Evolutionary conservation across 176 grass and related monocot species (phyloP), one percentile per base, ranked within the genome.

Genomic region (Carex scoparia): DNA sequence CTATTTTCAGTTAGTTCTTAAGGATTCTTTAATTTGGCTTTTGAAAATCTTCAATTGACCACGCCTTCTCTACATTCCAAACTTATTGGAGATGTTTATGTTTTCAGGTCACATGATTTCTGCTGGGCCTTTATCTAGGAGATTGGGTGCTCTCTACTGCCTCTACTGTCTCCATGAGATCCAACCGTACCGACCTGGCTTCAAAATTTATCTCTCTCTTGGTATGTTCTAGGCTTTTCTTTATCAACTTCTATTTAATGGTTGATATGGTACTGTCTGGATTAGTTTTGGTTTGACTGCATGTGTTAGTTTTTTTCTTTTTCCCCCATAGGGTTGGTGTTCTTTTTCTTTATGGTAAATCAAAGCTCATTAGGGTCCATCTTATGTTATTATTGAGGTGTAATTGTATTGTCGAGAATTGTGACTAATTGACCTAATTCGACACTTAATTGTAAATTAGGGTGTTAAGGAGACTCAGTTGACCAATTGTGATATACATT

Each of bases 151-250:
- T 14, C 86, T 98, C 27, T 98, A 98, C 86, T 95, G 93, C 80
- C 93, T 98, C 61, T 94, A 98, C 65, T 98, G 93, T 87, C 89
- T 98, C 54, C 90, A 98, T 59, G 89, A 95, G 85, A 91, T 82
- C 65, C 93, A 98, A 87, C 95, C 95, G n/a, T 98, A 92, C 85
- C 87, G 89, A 53, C 89, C 93, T 70, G 31, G 56, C 61, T 98
- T 92, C 78, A 94, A 93, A 82, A 98, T 98, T 83, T 98, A 98
- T 84, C 32, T 95, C 11, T 92, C 89, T 81, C 51, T 93, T 63
- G 89, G 93, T 98, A 90, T 89, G 80, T 19, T 86, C 33, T n/a
- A 69, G 55, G 42, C 55, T 69, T 65, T 35, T 42, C 38, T 42
- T 85, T 23, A 30, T 49, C 11, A 31, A 33, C 46, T 51, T 46